Evolutionary conservation across 2,329 filamentous ascomycete genomes (phyloP).

Genomic region (Xylariaceae sp.): DNA sequence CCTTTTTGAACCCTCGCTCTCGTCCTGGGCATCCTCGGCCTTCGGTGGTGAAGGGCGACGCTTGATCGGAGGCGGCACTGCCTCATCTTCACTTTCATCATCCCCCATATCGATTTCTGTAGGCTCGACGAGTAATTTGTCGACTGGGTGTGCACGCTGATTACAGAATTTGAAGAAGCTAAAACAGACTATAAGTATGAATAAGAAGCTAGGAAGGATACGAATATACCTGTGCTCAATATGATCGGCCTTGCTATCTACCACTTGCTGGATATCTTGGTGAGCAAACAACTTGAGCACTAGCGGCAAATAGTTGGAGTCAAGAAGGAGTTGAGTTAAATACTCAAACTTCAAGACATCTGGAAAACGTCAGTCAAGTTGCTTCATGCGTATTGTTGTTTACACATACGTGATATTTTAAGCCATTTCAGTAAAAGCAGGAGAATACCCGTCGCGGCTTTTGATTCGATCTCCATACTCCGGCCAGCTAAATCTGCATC

Average conservation of each 20-base stretch:
- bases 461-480: conserved; percentile 80
- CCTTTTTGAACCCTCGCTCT: conserved; percentile 28
- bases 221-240: conserved; percentile 70
- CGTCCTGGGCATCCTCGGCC: conserved; percentile 25
- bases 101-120: conserved; percentile 34
- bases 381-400: conserved; percentile 2
- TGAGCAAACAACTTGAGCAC: conserved; percentile 91
- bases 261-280: conserved; percentile 86
- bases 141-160: conserved; percentile 28
- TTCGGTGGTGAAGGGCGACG: conserved; percentile 47
- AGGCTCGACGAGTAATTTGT: conserved; percentile 25
- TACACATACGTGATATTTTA: conserved; percentile 77
- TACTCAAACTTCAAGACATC: conserved; percentile 96
- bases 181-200: conserved; percentile 17
- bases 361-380: conserved; percentile 32
- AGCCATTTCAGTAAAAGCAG: conserved; percentile 94
- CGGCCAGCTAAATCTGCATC: conserved; percentile 73
- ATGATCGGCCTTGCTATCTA: conserved; percentile 80
- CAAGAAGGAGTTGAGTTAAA: conserved; percentile 84
- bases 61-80: conserved; percentile 78
- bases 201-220: background rate
- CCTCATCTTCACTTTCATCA: conserved; percentile 67
- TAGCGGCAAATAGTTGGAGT: conserved; percentile 91
- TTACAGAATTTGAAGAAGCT: conserved; percentile 94
- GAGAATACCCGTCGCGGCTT: conserved; percentile 86